Conservation (phyloP, 2,329 filamentous ascomycete species). For the Botrytis tulipae region DNA sequence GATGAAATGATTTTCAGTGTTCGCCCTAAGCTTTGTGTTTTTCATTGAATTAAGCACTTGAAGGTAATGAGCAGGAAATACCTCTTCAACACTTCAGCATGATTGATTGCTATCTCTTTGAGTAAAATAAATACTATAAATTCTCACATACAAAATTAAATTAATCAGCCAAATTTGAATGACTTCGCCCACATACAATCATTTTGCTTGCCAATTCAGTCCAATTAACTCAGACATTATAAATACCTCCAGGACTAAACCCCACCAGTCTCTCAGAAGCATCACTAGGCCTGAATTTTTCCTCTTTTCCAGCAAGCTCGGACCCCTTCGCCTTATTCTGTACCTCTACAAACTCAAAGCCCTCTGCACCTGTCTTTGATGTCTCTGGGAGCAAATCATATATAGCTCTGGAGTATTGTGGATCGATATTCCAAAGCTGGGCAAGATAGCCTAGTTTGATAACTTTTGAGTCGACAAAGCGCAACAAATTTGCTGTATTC, state of each 20-base stretch:
- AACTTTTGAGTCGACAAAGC: background rate
- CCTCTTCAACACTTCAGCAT: fast-evolving
- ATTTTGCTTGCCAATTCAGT: background rate
- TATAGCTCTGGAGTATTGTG: conserved; percentile 2
- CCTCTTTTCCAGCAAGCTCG: conserved; percentile 60
- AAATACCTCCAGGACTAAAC: conserved; percentile 7
- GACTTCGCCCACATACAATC: no score
- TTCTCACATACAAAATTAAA: background rate
- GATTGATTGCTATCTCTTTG: background rate
- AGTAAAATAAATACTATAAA: background rate
- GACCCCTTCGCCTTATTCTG: conserved; percentile 19
- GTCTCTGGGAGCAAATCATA: conserved; percentile 18
- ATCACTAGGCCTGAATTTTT: conserved; percentile 79
- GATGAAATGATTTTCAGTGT: background rate
- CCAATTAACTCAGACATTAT: background rate
- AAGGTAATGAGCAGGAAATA: background rate
- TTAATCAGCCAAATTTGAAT: background rate
- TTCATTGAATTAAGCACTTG: background rate
- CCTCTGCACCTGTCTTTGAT: conserved; percentile 3
- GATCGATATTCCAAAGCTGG: conserved; percentile 49
- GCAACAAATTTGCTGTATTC: conserved; percentile 10
- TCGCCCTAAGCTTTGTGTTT: background rate
- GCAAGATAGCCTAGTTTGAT: conserved; percentile 41
- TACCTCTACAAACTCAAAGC: conserved; percentile 22
- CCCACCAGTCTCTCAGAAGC: conserved; percentile 17